A percentile compares a stretch with the other conserved stretches of the same genome.
phyloP scores from a whole-genome alignment of 495 filamentous ascomycete species.

The Cryomyces antarcticus region DNA sequence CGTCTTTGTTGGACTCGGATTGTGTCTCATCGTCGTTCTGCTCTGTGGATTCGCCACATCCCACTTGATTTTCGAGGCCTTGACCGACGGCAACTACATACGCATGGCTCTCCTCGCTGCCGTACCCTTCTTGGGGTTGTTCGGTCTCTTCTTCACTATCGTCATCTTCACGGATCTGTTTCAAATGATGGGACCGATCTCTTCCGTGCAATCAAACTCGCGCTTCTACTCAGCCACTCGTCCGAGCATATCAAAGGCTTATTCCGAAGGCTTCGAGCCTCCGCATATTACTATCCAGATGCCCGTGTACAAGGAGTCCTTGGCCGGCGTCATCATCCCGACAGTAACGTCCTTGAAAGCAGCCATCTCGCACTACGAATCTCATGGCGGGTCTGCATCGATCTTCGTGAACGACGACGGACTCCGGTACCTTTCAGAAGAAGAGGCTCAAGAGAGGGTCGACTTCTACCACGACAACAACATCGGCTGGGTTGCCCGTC shows the following conservation, averaged over 20 bases:
- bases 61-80: slow-evolving; percentile 19
- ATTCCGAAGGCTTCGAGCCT: slow-evolving; percentile 20
- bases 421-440: slow-evolving; percentile 23
- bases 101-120: slow-evolving; percentile 29
- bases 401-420: slow-evolving; percentile 31
- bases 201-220: slow-evolving; percentile 32
- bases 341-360: slow-evolving; percentile 40
- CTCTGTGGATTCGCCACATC: slow-evolving; percentile 2
- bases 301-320: slow-evolving; percentile 57
- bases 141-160: slow-evolving; percentile 44
- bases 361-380: slow-evolving; percentile 46
- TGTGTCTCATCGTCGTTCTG: slow-evolving; percentile 4
- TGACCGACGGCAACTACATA: slow-evolving; percentile 26
- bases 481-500: slow-evolving; percentile 21
- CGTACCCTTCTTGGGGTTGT: slow-evolving; percentile 32
- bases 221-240: slow-evolving; percentile 38
- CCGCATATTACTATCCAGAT: slow-evolving; percentile 59
- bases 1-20: slow-evolving; percentile 5
- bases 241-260: slow-evolving; percentile 23
- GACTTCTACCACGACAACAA: slow-evolving; percentile 31
- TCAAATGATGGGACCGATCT: slow-evolving; percentile 39
- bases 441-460: slow-evolving; percentile 32
- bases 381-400: slow-evolving; percentile 29
- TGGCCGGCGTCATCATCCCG: slow-evolving; percentile 38
- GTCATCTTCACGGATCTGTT: slow-evolving; percentile 31